Evolutionary conservation across 148 eudicot genomes (phyloP).

Genomic region (Diospyros lotus): DNA sequence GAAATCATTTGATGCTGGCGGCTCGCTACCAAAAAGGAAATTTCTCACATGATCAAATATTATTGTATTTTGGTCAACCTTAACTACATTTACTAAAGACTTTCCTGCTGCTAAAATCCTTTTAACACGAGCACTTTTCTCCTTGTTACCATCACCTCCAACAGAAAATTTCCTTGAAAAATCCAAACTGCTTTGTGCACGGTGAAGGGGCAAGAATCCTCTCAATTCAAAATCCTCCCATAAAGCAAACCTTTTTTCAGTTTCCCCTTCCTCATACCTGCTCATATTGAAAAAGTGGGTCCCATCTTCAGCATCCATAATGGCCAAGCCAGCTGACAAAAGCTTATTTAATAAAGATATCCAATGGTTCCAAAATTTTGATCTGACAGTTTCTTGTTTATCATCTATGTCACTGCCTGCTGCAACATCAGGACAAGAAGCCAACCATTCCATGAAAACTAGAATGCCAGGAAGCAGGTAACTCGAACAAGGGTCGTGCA

Average conservation of each 20-base stretch:
- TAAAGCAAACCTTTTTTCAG: conserved; percentile 41
- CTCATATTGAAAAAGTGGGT: conserved; percentile 45
- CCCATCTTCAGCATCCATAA: conserved; percentile 43
- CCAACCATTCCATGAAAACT: conserved; percentile 60
- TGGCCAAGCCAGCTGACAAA: conserved; percentile 25
- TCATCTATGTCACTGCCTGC: conserved; percentile 28
- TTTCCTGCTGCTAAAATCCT: conserved; percentile 53
- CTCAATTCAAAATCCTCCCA: conserved; percentile 60
- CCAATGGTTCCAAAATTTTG: conserved; percentile 49
- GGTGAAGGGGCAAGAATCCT: conserved; percentile 55
- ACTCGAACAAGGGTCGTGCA: conserved; percentile 45
- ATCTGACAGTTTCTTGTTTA: conserved; percentile 29
- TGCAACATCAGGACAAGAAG: conserved; percentile 46
- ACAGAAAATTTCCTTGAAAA: conserved; percentile 43
- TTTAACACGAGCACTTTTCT: conserved; percentile 43
- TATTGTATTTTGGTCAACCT: conserved; percentile 40
- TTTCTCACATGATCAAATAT: conserved; percentile 36
- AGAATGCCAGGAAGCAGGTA: conserved; percentile 51
- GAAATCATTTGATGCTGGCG: conserved; percentile 22
- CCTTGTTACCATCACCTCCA: conserved; percentile 42
- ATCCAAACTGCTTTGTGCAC: conserved; percentile 48
- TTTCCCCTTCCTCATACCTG: conserved; percentile 50
- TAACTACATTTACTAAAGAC: conserved; percentile 38
- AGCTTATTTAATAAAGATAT: conserved; percentile 43
- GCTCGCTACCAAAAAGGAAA: conserved; percentile 38